A percentile compares a stretch with the other conserved stretches of the same genome.
phyloP scores from a whole-genome alignment of 331 rosid genomes.

The Quercus tomentella region DNA sequence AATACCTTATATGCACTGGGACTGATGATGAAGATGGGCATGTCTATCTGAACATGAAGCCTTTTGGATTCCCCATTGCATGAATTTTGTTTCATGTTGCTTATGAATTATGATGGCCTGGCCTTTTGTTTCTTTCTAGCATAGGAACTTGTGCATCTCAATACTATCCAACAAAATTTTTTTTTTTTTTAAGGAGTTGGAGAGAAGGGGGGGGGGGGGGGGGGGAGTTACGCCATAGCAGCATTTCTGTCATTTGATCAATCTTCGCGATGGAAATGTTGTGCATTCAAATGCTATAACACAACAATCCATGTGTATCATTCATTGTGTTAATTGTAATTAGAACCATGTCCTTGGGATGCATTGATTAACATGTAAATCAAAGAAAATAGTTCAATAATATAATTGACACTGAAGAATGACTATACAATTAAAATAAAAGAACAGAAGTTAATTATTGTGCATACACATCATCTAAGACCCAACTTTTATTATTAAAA shows the following conservation, averaged over 20 bases:
- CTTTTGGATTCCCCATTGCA: neutral
- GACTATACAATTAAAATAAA: too few species aligned
- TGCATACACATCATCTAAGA: too few species aligned
- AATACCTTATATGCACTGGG: neutral
- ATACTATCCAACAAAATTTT: too few species aligned
- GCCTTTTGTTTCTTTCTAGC: neutral
- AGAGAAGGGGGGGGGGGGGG: too few species aligned
- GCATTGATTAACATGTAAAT: too few species aligned
- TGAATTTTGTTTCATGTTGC: neutral
- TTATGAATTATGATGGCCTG: neutral
- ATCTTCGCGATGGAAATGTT: neutral
- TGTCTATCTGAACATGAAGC: neutral
- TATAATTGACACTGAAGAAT: too few species aligned
- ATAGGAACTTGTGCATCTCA: neutral
- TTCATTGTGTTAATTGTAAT: neutral
- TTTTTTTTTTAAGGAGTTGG: neutral
- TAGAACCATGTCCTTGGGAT: too few species aligned
- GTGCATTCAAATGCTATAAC: neutral
- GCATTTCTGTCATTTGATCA: neutral
- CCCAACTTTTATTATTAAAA: too few species aligned
- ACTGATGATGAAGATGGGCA: neutral
- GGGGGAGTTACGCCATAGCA: neutral
- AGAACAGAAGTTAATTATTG: too few species aligned
- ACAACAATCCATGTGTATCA: neutral
- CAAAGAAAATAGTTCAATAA: too few species aligned